Base-by-base conservation (phyloP, 1,284 basidiomycete genomes). In the Apiotrichum sp. region DNA sequence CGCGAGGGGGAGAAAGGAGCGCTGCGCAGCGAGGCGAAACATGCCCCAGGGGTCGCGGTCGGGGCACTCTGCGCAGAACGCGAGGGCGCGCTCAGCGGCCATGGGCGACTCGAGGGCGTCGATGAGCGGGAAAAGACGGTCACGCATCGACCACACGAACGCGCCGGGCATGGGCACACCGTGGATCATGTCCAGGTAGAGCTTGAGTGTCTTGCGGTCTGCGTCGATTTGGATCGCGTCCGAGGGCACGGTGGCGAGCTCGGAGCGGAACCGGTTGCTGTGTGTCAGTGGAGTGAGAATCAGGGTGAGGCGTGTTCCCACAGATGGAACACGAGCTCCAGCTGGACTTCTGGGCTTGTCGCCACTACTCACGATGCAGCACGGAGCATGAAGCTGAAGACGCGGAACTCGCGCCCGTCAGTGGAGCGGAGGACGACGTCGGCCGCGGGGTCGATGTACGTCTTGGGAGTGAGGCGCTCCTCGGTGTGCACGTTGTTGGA, bases 381-480 rank as follows among this genome's bases (percentile, higher is more conserved):
- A 52, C 58, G 59, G 50, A 68, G 58, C 33, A 60, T 47, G 49
- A 55, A 64, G 31, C 53, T 56, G 1, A 62, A 45, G 11, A 66
- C 63, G 44, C 57, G 58, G 58, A 68, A 66, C 10, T 55, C 41
- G 42, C 56, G 51, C 3, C 62, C 65, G 44, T 63, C 56, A 31
- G 10, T 52, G 10, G 58, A 57, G 33, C 56, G 53, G 39, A 67
- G 56, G n/a, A 59, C 40, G 38, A 59, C 52, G 40, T 65, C 65
- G 38, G 64, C 63, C n/a, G 47, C 41, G 14, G 62, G 60, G 52
- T 65, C 64, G 31, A 52, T 51, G 55, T 64, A 67, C 11, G 58
- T 56, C 48, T 22, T 51, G 39, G 46, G 48, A 43, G 31, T 16
- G 14, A 51, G 31, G 14, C 33, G 10, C 9, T 11, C n/a, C 22